These are phyloP conservation scores for Rhodomyrtus psidioides DNA, from an alignment of 441 rosid genomes.

Conservation along the genomic window DNA sequence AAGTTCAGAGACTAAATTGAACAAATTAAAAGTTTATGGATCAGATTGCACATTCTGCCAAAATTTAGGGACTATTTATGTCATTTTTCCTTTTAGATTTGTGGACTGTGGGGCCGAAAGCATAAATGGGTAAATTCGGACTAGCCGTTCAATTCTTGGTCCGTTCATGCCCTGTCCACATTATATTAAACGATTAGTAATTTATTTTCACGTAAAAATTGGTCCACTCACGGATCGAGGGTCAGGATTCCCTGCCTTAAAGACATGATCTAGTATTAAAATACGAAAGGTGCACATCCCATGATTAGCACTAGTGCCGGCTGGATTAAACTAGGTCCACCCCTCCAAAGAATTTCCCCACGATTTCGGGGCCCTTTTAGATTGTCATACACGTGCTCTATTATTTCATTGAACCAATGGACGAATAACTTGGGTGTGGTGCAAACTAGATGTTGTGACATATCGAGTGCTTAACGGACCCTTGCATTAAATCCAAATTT, in stretches of 20 bases:
- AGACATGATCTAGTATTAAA: background rate
- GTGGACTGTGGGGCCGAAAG: background rate
- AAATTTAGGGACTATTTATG: too few relatives aligned
- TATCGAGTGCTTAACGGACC: too few relatives aligned
- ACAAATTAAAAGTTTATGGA: too few relatives aligned
- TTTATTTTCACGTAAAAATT: background rate
- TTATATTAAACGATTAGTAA: too few relatives aligned
- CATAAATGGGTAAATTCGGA: background rate
- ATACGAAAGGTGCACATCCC: too few relatives aligned
- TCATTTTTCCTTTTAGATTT: too few relatives aligned
- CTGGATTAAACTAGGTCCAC: background rate
- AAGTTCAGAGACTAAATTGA: too few relatives aligned
- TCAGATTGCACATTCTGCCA: too few relatives aligned
- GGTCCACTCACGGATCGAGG: background rate
- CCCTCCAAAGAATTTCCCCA: background rate
- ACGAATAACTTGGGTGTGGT: accelerated
- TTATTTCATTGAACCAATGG: background rate
- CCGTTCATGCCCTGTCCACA: background rate
- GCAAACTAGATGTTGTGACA: too few relatives aligned
- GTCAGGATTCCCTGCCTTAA: too few relatives aligned
- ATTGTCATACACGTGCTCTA: background rate
- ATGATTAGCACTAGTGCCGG: background rate
- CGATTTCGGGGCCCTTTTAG: background rate
- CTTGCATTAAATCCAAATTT: too few relatives aligned
- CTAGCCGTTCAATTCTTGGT: background rate